Conservation (phyloP, 2,329 filamentous ascomycete species). For the Geoglossum cookeanum region DNA sequence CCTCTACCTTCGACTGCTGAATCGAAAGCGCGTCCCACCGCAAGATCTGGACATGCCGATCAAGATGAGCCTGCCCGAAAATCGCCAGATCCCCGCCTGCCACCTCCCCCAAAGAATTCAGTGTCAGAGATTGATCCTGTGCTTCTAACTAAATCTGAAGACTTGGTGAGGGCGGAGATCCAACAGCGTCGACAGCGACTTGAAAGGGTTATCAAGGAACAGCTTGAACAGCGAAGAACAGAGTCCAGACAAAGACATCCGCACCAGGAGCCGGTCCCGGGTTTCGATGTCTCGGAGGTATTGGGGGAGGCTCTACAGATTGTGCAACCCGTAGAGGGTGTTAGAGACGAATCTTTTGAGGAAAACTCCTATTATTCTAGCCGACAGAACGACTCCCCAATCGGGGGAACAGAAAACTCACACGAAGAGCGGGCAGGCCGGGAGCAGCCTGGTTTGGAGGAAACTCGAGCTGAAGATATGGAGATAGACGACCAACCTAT, state of each 20-base stretch:
- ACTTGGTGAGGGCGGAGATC: constrained; percentile 64
- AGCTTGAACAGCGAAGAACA: constrained; percentile 45
- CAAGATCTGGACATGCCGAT: neutral
- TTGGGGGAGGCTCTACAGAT: constrained; percentile 50
- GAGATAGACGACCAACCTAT: constrained; percentile 16
- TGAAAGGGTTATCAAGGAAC: constrained; percentile 58
- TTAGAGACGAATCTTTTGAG: constrained; percentile 65
- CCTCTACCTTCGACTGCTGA: neutral
- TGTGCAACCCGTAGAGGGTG: constrained; percentile 48
- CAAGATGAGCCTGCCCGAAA: neutral
- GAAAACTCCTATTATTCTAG: constrained; percentile 95
- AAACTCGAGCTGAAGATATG: constrained; percentile 12
- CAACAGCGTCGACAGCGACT: constrained; percentile 63
- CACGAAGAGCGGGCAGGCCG: constrained; percentile 13
- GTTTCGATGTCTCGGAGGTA: constrained; percentile 55
- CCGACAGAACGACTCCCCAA: constrained; percentile 54
- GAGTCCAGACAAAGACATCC: constrained; percentile 29
- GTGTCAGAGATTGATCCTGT: constrained; percentile 62
- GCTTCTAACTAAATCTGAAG: constrained; percentile 69
- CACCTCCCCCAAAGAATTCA: constrained; percentile 24
- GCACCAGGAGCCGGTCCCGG: constrained; percentile 34
- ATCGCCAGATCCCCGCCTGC: constrained; percentile 19
- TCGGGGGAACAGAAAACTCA: constrained; percentile 24
- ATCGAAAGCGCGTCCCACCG: neutral
- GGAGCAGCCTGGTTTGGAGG: constrained; percentile 8